Percentiles rank a stretch among this genome's conserved stretches.
These are phyloP conservation scores for Coemansia sp. DNA, from an alignment of 371 early-diverging fungal genomes.

Conservation along the genomic window DNA sequence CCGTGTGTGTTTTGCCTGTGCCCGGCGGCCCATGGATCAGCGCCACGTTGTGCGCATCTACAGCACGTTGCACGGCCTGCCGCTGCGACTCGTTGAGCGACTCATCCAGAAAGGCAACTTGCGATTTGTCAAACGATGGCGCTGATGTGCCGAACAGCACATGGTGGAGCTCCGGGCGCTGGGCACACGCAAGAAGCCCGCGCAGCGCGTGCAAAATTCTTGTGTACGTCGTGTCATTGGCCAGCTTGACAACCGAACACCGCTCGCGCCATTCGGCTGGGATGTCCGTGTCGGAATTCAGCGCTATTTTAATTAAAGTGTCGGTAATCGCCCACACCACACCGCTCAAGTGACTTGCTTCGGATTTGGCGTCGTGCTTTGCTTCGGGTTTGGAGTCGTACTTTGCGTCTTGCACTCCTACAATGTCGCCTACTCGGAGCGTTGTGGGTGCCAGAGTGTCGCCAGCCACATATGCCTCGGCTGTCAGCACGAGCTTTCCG, in stretches of 20 bases:
- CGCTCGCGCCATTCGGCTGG: conserved; percentile 68
- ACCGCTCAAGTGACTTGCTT: conserved; percentile 52
- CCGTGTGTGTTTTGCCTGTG: conserved; percentile 89
- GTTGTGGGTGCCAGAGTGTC: conserved; percentile 65
- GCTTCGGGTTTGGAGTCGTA: background rate
- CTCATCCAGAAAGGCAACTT: conserved; percentile 59
- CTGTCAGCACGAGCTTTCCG: conserved; percentile 70
- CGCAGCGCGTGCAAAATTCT: conserved; percentile 58
- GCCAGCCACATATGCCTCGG: conserved; percentile 60
- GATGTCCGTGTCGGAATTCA: conserved; percentile 62
- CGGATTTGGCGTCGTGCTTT: background rate
- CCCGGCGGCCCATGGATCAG: conserved; percentile 90
- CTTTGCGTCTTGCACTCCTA: conserved; percentile 57
- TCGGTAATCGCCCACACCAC: conserved; percentile 66
- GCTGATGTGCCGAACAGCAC: conserved; percentile 54
- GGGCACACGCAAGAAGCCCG: background rate
- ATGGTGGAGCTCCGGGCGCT: conserved; percentile 39
- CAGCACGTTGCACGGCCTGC: conserved; percentile 68
- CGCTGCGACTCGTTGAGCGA: conserved; percentile 76
- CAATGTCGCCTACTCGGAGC: conserved; percentile 75
- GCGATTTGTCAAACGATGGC: conserved; percentile 46
- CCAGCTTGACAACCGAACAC: conserved; percentile 70
- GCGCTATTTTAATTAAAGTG: conserved; percentile 62
- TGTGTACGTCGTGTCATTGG: conserved; percentile 77
- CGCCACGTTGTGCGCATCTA: conserved; percentile 68